Evolutionary conservation across 148 eudicot genomes (phyloP).

Genomic region (Diospyros kaki): DNA sequence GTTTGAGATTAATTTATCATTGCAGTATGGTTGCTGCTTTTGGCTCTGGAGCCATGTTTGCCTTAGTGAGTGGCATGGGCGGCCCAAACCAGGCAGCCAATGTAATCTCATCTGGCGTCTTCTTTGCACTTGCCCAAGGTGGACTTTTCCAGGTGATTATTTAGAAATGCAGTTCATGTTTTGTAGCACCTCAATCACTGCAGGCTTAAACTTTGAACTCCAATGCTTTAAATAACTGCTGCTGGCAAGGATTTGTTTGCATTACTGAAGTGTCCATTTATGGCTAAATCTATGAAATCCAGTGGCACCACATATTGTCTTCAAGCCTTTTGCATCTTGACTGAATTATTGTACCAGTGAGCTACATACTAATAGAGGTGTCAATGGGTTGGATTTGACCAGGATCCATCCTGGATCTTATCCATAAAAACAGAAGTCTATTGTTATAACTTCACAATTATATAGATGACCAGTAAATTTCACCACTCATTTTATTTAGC

Average conservation of each 20-base stretch:
- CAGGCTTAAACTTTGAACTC: not conserved
- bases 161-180: not conserved
- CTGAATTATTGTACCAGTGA: not conserved
- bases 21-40: constrained; percentile 96
- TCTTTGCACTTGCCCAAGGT: constrained; percentile 94
- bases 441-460: too few relatives aligned
- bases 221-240: not conserved
- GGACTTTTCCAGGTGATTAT: constrained; percentile 72
- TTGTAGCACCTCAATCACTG: not conserved
- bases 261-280: not conserved
- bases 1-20: not conserved
- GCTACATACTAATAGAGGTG: not conserved
- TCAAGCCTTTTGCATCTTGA: not conserved
- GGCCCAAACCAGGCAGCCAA: constrained; percentile 75
- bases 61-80: constrained; percentile 92
- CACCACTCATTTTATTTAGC: too few relatives aligned
- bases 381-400: too few relatives aligned
- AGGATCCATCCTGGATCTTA: too few relatives aligned
- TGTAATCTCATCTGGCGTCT: constrained; percentile 66
- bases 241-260: not conserved
- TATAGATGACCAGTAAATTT: too few relatives aligned
- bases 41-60: constrained; percentile 89
- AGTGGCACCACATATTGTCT: not conserved
- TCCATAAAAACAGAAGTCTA: too few relatives aligned
- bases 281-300: not conserved